Evolutionary conservation across 345 rosid genomes (phyloP).

Genomic region (Geranium rotundifolium): DNA sequence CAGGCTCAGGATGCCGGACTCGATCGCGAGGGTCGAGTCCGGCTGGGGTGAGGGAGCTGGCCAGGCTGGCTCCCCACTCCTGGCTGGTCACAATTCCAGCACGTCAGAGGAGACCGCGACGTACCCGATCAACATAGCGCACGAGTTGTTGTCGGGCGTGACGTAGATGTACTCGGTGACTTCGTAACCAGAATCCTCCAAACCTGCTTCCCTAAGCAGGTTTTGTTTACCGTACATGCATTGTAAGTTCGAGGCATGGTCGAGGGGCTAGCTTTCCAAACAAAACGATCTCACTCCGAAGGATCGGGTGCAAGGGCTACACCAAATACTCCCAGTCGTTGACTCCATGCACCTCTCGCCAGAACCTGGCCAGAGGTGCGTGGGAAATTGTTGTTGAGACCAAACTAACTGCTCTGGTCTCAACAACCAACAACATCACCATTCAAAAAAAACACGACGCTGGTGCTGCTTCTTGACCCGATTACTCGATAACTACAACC

Average conservation of each 20-base stretch:
- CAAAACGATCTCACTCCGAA: slow-evolving; percentile 9
- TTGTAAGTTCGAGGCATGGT: slow-evolving; percentile 9
- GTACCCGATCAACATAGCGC: slow-evolving; percentile 14
- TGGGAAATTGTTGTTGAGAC: too few relatives aligned
- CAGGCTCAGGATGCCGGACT: slow-evolving; percentile 11
- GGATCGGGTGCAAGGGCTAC: slow-evolving; percentile 9
- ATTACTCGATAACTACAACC: too few relatives aligned
- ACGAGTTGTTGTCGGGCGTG: slow-evolving; percentile 5
- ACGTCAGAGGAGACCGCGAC: slow-evolving; percentile 11
- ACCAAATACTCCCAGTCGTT: slow-evolving; percentile 13
- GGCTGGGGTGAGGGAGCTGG: slow-evolving; percentile 4
- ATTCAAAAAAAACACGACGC: too few relatives aligned
- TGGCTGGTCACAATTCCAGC: slow-evolving; percentile 11
- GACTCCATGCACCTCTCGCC: slow-evolving; percentile 15
- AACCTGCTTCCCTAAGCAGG: slow-evolving; percentile 1
- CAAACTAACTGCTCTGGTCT: too few relatives aligned
- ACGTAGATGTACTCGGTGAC: slow-evolving; percentile 8
- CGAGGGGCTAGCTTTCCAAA: slow-evolving; percentile 9
- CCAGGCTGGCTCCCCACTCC: slow-evolving; percentile 15
- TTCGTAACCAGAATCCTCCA: slow-evolving; percentile 6
- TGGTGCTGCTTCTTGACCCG: too few relatives aligned
- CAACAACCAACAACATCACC: too few relatives aligned
- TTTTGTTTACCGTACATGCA: slow-evolving; percentile 6
- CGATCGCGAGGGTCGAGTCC: background rate
- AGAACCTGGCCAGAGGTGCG: background rate